Evolutionary conservation across 345 rosid species (phyloP), one percentile per base, ranked within the genome.

Genomic region (Melastoma malabathricum): DNA sequence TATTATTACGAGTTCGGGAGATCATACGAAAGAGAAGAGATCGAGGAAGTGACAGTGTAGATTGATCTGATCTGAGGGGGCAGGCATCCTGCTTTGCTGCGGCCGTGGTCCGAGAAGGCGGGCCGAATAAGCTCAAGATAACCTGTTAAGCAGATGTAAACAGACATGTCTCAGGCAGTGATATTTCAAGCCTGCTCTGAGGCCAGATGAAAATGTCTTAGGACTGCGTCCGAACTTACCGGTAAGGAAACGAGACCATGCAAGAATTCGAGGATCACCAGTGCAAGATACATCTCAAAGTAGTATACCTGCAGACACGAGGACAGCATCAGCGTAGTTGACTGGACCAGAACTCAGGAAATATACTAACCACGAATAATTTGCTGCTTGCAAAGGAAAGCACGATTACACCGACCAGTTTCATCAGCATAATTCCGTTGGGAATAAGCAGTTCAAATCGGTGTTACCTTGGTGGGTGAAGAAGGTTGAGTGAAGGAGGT

Each of bases 381-480:
- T 89, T 93, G 48, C 95, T 80, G 75, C 77, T 81, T 50, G 97
- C 69, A 54, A 89, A 89, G 79, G 59, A 77, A 56, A 89, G 97
- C 63, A 89, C 97, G 6, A 85, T 64, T 46, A 89, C 93, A 66
- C 97, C 97, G 18, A 79, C 85, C 48, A 89, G 82, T 70, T 85
- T 89, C n/a, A 93, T 89, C 57, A 89, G 82, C 10, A 87, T 85
- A 57, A 89, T 89, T 57, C 97, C 97, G 58, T 95, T 89, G 89
- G 51, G 22, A 51, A 31, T 18, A 10, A 51, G 34, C 23, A 17
- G 44, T 14, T 34, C 7, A 34, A 31, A 15, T 31, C 12, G 2
- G 41, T 34, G 41, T 8, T 31, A 25, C 19, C 25, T 18, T 27
- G 18, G 38, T 39, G 16, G 3, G 16, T 50, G 38, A 50, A 50